Evolutionary conservation across 345 rosid species (phyloP).

Genomic region (Linum lewisii): DNA sequence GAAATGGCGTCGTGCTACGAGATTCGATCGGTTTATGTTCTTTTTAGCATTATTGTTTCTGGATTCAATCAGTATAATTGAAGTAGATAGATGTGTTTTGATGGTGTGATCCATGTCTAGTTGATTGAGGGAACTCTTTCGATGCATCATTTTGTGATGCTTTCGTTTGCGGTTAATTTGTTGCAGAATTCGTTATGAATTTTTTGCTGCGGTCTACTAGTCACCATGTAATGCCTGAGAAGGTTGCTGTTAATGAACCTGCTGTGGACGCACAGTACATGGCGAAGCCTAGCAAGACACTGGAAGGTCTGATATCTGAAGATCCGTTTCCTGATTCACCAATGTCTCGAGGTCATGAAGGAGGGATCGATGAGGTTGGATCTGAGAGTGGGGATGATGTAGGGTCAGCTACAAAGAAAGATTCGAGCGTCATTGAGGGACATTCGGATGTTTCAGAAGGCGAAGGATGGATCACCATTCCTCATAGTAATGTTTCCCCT

Average conservation of each 20-base stretch:
- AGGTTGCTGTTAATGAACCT: conserved; percentile 34
- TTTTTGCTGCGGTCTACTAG: conserved; percentile 57
- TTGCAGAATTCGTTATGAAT: conserved; percentile 47
- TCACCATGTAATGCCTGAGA: conserved; percentile 32
- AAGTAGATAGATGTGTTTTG: not conserved
- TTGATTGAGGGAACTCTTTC: not conserved
- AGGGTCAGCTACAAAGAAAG: conserved; percentile 22
- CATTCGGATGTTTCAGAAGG: conserved; percentile 73
- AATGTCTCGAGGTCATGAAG: conserved; percentile 28
- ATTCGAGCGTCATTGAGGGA: conserved; percentile 29
- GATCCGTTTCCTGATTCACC: conserved; percentile 51
- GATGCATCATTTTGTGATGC: not conserved
- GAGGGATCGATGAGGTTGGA: conserved; percentile 25
- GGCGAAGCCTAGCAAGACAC: conserved; percentile 32
- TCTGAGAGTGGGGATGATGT: conserved; percentile 25
- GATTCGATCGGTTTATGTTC: not conserved
- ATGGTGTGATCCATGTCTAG: not conserved
- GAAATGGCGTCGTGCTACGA: not conserved
- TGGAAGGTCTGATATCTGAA: conserved; percentile 62
- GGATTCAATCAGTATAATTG: not conserved
- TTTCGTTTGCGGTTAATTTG: not conserved
- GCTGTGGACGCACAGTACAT: conserved; percentile 23
- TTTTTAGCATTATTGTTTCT: no score
- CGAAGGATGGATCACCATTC: conserved; percentile 90
- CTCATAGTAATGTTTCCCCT: conserved; percentile 42